These are phyloP conservation scores for Tuber borchii DNA, from an alignment of 495 filamentous ascomycete species.

Conservation along the genomic window DNA sequence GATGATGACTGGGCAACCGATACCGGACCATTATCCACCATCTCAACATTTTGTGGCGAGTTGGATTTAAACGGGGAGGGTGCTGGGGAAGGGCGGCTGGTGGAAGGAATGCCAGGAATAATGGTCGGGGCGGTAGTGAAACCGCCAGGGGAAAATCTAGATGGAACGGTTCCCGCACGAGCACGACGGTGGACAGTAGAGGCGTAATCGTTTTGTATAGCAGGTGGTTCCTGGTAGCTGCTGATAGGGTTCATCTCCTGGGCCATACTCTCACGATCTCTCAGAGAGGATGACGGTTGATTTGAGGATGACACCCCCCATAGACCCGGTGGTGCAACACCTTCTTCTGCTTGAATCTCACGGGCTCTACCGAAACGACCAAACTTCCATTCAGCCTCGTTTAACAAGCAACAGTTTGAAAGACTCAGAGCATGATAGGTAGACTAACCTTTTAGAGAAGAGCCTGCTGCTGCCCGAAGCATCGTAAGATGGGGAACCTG, in stretches of 20 bases:
- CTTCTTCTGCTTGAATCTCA: slow-evolving; percentile 97
- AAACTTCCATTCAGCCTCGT: slow-evolving; percentile 46
- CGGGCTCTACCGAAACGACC: slow-evolving; percentile 49
- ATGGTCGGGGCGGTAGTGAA: slow-evolving; percentile 56
- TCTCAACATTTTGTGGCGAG: slow-evolving; percentile 64
- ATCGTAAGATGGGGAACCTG: slow-evolving; percentile 97
- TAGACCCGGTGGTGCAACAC: slow-evolving; percentile 64
- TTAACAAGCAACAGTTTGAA: slow-evolving; percentile 23
- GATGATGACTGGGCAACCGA: slow-evolving; percentile 55
- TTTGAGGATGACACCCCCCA: slow-evolving; percentile 96
- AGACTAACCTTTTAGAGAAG: slow-evolving; percentile 83
- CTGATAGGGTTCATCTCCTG: slow-evolving; percentile 93
- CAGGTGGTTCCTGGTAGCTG: slow-evolving; percentile 83
- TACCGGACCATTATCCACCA: slow-evolving; percentile 48
- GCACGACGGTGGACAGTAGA: slow-evolving; percentile 61
- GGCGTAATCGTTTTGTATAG: slow-evolving; percentile 54
- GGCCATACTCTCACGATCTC: slow-evolving; percentile 67
- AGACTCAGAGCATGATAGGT: slow-evolving; percentile 33
- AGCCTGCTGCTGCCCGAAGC: slow-evolving; percentile 58
- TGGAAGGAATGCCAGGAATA: slow-evolving; percentile 59
- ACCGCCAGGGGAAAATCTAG: slow-evolving; percentile 74
- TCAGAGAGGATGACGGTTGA: slow-evolving; percentile 78
- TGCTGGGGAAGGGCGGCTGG: slow-evolving; percentile 80
- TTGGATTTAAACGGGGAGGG: slow-evolving; percentile 82
- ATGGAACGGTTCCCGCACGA: slow-evolving; percentile 93